Evolutionary conservation across 345 rosid genomes (phyloP), one percentile per base, ranked within the genome.

Genomic region (Gossypium australe): DNA sequence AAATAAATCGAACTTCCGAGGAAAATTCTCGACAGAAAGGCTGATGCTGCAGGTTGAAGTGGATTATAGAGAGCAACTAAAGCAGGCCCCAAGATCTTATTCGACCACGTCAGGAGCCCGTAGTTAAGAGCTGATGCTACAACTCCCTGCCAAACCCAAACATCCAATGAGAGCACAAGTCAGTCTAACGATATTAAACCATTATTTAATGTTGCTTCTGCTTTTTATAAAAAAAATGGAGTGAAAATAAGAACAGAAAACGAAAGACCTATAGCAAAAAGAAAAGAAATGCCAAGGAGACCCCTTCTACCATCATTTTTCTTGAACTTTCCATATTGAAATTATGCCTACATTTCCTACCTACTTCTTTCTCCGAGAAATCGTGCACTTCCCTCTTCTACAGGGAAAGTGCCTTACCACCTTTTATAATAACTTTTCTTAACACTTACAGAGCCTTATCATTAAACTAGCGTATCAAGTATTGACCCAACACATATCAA

Each of bases 41-140:
- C 87, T 62, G 99, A 93, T 22, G 95, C 89, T 18, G 92, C 96
- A 4, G 98, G 98, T 81, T 95, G 99, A 75, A 95, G 98, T 69
- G 99, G 99, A 78, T 87, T 85, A 88, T 95, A 95, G 25, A 95
- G 94, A 75, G 99, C 92, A 75, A 95, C 99, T 86, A 95, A 82
- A 68, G 99, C 83, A 64, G 99, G 99, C 52, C 98, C 99, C 79
- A 95, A 76, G 69, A 91, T 91, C 87, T 95, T 95, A 83, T 95
- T 95, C 70, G 92, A 95, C 99, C 99, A 95, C 20, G 99, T 93
- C 70, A 95, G 67, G n/a, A 95, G 84, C 75, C 94, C 98, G 83
- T 87, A 95, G 83, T 90, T 93, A 55, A 95, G 75, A 52, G 99
- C 98, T 77, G 99, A 93, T 27, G 98, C 97, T 72, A 91, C 78